Evolutionary conservation across 768 basidiomycete genomes (phyloP).

Genomic region (Boletus rex-veris): DNA sequence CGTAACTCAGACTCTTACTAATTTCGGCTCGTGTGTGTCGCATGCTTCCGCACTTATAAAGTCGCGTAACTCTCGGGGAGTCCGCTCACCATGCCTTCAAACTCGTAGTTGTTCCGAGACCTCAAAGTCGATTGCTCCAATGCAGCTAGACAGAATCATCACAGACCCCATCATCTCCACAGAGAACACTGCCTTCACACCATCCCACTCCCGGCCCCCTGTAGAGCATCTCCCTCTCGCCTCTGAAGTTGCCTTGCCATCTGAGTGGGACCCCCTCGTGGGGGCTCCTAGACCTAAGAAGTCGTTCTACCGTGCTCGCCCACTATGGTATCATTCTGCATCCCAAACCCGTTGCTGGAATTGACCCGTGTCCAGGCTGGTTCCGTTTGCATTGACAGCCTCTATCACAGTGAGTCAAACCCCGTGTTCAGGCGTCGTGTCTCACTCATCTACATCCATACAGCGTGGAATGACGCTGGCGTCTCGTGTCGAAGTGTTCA

Average conservation of each 20-base stretch:
- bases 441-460: constrained; percentile 8
- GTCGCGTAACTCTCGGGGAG: constrained; percentile 1
- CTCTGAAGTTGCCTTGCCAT: constrained; percentile 13
- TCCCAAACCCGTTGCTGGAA: background rate
- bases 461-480: constrained; percentile 80
- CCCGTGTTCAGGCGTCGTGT: background rate
- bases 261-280: constrained; percentile 35
- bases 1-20: constrained; percentile 16
- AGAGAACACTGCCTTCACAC: constrained; percentile 30
- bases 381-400: constrained; percentile 63
- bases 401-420: constrained; percentile 59
- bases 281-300: constrained; percentile 32
- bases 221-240: constrained; percentile 15
- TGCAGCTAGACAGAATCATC: constrained; percentile 31
- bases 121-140: constrained; percentile 2
- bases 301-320: constrained; percentile 49
- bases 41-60: constrained; percentile 25
- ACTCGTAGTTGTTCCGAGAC: background rate
- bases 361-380: constrained; percentile 48
- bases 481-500: constrained; percentile 77
- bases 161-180: constrained; percentile 35
- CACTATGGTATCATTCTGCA: constrained; percentile 38
- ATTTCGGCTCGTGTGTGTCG: constrained; percentile 15
- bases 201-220: constrained; percentile 17
- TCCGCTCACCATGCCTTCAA: constrained; percentile 8